Percentiles rank a stretch among this genome's conserved stretches.
Conservation (phyloP, 2,329 filamentous ascomycete genomes). For the Cryphonectria naterciae region DNA sequence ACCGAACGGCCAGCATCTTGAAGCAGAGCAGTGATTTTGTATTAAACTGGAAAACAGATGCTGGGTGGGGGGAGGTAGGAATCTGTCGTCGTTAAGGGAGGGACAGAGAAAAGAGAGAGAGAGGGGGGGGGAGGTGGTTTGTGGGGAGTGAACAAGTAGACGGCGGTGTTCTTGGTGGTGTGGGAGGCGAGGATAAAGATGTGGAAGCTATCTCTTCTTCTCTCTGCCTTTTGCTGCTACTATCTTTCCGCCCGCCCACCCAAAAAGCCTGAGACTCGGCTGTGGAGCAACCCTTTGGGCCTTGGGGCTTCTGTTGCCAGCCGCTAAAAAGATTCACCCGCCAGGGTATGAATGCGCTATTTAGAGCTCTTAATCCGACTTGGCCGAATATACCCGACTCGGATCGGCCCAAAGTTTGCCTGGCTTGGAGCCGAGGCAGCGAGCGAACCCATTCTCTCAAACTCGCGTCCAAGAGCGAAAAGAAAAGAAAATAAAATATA, state of each 20-base stretch:
- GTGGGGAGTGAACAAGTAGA: background rate
- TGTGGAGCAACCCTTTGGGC: background rate
- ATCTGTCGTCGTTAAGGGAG: background rate
- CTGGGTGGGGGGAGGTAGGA: background rate
- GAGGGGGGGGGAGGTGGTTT: background rate
- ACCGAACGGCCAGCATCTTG: slow-evolving; percentile 79
- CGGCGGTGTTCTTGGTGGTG: background rate
- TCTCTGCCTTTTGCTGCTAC: background rate
- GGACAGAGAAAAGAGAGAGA: background rate
- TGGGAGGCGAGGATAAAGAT: background rate
- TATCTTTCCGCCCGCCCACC: background rate
- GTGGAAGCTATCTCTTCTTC: slow-evolving; percentile 4
- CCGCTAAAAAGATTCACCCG: slow-evolving; percentile 27
- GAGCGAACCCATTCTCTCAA: background rate
- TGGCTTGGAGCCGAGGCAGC: slow-evolving; percentile 18
- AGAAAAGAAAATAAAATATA: slow-evolving; percentile 1
- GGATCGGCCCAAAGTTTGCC: slow-evolving; percentile 19
- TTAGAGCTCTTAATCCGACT: slow-evolving; percentile 26
- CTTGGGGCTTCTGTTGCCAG: slow-evolving; percentile 9
- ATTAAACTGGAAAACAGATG: background rate
- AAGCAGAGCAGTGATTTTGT: background rate
- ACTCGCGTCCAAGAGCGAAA: background rate
- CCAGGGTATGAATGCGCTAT: slow-evolving; percentile 28
- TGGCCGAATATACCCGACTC: slow-evolving; percentile 29
- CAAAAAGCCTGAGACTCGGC: background rate